These are phyloP conservation scores for Metschnikowia picachoensis DNA, from an alignment of 805 yeast genomes.

Conservation along the genomic window DNA sequence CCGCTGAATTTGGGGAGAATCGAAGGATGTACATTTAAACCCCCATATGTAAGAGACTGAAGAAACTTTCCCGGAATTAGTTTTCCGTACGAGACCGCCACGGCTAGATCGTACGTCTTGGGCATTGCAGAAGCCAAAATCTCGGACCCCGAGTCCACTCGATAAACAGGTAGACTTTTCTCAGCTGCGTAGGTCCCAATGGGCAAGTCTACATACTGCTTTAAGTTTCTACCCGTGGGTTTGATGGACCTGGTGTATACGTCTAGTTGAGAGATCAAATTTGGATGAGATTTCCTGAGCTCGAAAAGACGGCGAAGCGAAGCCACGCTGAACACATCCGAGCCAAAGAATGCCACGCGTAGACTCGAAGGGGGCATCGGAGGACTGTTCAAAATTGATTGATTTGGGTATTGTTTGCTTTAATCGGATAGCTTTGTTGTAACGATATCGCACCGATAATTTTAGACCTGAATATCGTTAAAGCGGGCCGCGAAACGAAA, in stretches of 20 bases:
- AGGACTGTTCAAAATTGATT: too few species aligned
- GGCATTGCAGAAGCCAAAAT: constrained; percentile 11
- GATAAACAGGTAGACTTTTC: constrained; percentile 32
- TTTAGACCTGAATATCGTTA: too few species aligned
- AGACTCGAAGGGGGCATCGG: constrained; percentile 4
- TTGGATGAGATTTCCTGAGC: constrained; percentile 11
- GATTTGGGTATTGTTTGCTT: too few species aligned
- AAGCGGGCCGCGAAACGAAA: too few species aligned
- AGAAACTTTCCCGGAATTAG: constrained; percentile 69
- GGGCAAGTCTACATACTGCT: constrained; percentile 49
- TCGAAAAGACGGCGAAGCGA: constrained; percentile 43
- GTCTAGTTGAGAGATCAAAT: constrained; percentile 41
- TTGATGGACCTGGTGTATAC: constrained; percentile 64
- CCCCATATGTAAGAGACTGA: constrained; percentile 48
- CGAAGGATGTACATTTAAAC: constrained; percentile 92
- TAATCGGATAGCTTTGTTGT: too few species aligned
- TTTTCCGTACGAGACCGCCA: constrained; percentile 91
- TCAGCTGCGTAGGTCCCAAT: constrained; percentile 39
- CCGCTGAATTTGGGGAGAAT: constrained; percentile 80
- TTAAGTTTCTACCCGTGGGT: constrained; percentile 55
- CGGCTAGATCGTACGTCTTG: constrained; percentile 52
- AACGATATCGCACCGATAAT: too few species aligned
- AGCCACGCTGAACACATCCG: constrained; percentile 64
- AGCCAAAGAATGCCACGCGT: constrained; percentile 68
- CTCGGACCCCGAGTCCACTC: constrained; percentile 47